Evolutionary conservation across 169 alveolate species (phyloP).

Genomic region (Amoebophrya sp.): DNA sequence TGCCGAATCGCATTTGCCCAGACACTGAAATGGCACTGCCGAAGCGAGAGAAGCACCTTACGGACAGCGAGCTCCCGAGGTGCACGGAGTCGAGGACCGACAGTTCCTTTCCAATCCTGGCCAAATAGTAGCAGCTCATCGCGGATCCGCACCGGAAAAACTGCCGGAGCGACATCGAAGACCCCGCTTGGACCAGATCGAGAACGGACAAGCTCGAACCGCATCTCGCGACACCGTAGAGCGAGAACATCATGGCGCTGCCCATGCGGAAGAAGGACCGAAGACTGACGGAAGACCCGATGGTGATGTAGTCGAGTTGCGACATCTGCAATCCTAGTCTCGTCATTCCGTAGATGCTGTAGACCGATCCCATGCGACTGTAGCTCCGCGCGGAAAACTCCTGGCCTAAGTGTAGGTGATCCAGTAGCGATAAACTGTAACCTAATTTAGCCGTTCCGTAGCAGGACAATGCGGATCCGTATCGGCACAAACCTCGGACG

Average conservation of each 20-base stretch:
- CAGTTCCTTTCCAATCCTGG: constrained; percentile 11
- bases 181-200: constrained; percentile 15
- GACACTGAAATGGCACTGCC: not conserved
- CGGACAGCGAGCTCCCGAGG: constrained; percentile 19
- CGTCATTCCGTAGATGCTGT: not conserved
- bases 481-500: not conserved
- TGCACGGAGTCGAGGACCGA: not conserved
- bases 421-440: not conserved
- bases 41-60: not conserved
- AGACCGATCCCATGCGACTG: not conserved
- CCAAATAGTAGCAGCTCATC: not conserved
- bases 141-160: not conserved
- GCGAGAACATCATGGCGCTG: not conserved
- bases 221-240: not conserved
- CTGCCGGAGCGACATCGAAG: constrained; percentile 21
- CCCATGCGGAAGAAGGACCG: constrained; percentile 3
- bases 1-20: not conserved
- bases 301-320: not conserved
- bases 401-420: constrained; percentile 24
- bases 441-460: constrained; percentile 28
- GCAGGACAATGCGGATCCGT: not conserved
- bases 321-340: constrained; percentile 5
- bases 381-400: constrained; percentile 17
- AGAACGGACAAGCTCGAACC: not conserved
- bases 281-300: not conserved